Base-by-base conservation (phyloP, 2,329 filamentous ascomycete genomes). In the Fusarium austroafricanum region DNA sequence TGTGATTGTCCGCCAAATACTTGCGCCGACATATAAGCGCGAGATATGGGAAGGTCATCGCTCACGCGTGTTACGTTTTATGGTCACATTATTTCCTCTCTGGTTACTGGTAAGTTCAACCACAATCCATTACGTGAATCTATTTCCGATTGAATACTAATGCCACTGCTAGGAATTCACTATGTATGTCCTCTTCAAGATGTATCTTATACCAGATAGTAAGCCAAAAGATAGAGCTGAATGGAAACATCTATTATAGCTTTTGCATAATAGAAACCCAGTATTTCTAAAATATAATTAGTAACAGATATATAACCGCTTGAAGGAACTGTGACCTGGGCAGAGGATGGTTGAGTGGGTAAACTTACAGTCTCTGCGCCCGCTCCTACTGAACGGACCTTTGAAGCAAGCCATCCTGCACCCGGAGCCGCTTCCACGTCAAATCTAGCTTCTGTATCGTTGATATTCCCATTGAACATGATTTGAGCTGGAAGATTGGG, bases 21-120 rank as follows among this genome's bases (percentile, higher is more conserved):
- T 1, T 15, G 9, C 12, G 18, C 11, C 1, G 28, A 4, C 28
- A 50, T 2, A 3, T 28, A n/a, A 11, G n/a, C 21, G n/a, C 1
- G 47, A 50, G 14, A 40, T 50, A 17, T 50, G 47, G 47, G 21
- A 20, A 50, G 47, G 47, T 2, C 47, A 50, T 50, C 47, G 21
- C 3, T 18, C 47, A 4, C 14, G 23, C 1, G 17, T 28, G 18
- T 50, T 50, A 6, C 23, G 47, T 9, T 14, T 50, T 0, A 50
- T 50, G 47, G 17, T 50, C 3, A 40, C 33, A 6, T 50, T 50
- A 7, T 40, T 50, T 4, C 33, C 46, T 3, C 3, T 40, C 15
- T 40, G 46, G 46, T 3, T 50, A 28, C 9, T 50, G 8, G 46
- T 50, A 50, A 18, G 46, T 10, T 10, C 8, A 29, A 10, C 9